Base-by-base conservation (phyloP, 768 basidiomycete species). In the Mycena pura region DNA sequence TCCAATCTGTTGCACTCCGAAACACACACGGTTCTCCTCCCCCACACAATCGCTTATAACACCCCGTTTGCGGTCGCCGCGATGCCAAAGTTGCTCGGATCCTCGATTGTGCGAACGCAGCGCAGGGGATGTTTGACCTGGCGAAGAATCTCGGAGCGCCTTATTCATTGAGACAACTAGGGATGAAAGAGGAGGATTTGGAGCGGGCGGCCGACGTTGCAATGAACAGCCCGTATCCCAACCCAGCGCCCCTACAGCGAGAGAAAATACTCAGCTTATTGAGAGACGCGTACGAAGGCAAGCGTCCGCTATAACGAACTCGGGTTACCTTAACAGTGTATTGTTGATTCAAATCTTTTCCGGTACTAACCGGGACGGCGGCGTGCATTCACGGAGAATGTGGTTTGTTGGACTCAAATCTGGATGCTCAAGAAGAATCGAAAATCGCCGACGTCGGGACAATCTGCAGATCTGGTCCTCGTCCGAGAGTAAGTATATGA, bases 21-120 rank as follows among this genome's bases (percentile, higher is more conserved):
- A 52, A 79, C 78, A 0, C 79, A 80, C 63, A 79, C 79, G 10
- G 74, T 80, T 24, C 69, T 80, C n/a, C 76, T 80, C 25, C 77
- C 79, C 0, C 76, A 80, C 63, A 73, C 74, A 0, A 73, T 78
- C 24, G 74, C 76, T 9, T 80, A 79, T 65, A 80, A 80, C 54
- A 69, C 76, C 3, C 76, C 76, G 3, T 72, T 66, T 51, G 72
- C 77, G 11, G 36, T 28, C 6, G 68, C 68, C 27, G 74, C 73
- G 21, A 74, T 80, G 62, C 60, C 6, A 74, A 73, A 52, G 68
- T 77, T 6, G 76, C 76, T 2, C 67, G 67, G 15, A 69, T 69
- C 22, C 65, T 80, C 2, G 67, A 64, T 3, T 56, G 51, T 6
- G 11, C 53, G 5, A 66, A 64, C 40, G 69, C 68, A 2, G 70